phyloP scores from a whole-genome alignment of 2,329 filamentous ascomycete genomes.

The Fusarium citri region DNA sequence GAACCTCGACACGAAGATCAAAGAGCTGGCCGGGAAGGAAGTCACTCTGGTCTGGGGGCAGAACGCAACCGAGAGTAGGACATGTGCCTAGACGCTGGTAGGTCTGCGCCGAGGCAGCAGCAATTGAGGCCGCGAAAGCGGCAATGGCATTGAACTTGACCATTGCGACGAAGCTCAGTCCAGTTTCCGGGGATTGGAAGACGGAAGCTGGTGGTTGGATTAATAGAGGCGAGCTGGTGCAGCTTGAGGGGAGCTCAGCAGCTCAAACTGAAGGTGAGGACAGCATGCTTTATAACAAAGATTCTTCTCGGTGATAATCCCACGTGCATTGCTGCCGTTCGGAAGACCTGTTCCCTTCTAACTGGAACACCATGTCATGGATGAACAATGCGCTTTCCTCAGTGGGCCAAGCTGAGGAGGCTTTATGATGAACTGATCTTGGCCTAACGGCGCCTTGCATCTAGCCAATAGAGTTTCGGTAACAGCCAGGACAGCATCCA shows the following conservation, averaged over 20 bases:
- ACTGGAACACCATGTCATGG: slow-evolving; percentile 25
- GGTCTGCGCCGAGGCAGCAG: slow-evolving; percentile 64
- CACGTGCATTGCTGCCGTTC: slow-evolving; percentile 37
- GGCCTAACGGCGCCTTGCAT: slow-evolving; percentile 22
- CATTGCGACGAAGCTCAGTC: slow-evolving; percentile 41
- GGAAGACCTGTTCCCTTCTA: slow-evolving; percentile 28
- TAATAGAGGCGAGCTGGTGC: slow-evolving; percentile 21
- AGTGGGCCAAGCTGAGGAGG: slow-evolving; percentile 39
- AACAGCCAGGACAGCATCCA: slow-evolving; percentile 23
- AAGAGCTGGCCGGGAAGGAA: slow-evolving; percentile 88
- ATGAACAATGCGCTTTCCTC: slow-evolving; percentile 37
- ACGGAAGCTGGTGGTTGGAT: slow-evolving; percentile 13
- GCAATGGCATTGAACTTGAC: slow-evolving; percentile 53
- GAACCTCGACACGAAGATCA: slow-evolving; percentile 84
- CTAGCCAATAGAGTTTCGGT: slow-evolving; percentile 32
- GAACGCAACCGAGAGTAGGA: slow-evolving; percentile 68
- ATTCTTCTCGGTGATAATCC: slow-evolving; percentile 19
- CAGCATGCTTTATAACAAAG: slow-evolving; percentile 40
- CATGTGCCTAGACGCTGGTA: slow-evolving; percentile 71
- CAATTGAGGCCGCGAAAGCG: slow-evolving; percentile 51
- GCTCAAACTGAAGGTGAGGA: slow-evolving; percentile 21
- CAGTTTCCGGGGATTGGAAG: slow-evolving; percentile 6
- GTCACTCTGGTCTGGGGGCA: slow-evolving; percentile 75
- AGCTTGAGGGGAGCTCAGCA: slow-evolving; percentile 30
- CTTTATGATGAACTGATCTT: slow-evolving; percentile 33